phyloP scores from a whole-genome alignment of 176 grass and related monocot genomes.

The Aegilops longissima region DNA sequence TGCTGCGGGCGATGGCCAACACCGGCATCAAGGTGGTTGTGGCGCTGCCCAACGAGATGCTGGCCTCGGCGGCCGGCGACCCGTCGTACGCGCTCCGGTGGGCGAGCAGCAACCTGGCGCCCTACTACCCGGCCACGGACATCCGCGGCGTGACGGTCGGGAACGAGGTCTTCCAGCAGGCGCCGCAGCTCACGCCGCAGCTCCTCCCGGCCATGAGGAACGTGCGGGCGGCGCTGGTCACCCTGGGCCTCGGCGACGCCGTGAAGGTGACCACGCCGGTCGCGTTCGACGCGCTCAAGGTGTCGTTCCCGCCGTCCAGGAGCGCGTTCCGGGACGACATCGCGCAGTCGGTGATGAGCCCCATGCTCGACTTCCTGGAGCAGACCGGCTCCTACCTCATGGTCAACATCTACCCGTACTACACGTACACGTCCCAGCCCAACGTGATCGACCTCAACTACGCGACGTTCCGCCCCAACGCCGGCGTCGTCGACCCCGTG shows the following conservation, averaged over 20 bases:
- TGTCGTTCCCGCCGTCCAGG: constrained; percentile 46
- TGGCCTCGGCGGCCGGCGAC: constrained; percentile 34
- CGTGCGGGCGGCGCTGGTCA: constrained; percentile 35
- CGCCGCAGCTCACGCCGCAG: neutral
- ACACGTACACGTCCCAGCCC: constrained; percentile 30
- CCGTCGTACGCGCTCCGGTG: constrained; percentile 32
- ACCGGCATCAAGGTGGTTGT: constrained; percentile 55
- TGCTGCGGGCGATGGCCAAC: constrained; percentile 46
- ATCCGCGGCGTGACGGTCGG: constrained; percentile 55
- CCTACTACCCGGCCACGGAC: constrained; percentile 47
- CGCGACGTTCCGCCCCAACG: constrained; percentile 47
- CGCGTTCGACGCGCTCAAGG: constrained; percentile 31
- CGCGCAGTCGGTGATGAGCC: constrained; percentile 45
- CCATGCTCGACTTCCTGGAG: constrained; percentile 57
- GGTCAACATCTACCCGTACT: constrained; percentile 69
- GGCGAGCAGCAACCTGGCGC: constrained; percentile 34
- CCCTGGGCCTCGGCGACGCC: constrained; percentile 39
- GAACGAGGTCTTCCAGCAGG: constrained; percentile 65
- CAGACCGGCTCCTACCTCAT: constrained; percentile 50
- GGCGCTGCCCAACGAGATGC: constrained; percentile 47
- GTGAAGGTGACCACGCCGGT: constrained; percentile 68
- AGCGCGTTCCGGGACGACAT: constrained; percentile 49
- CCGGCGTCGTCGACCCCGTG: constrained; percentile 26
- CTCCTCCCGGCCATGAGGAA: constrained; percentile 52
- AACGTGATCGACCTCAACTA: constrained; percentile 34